phyloP scores from a whole-genome alignment of 495 filamentous ascomycete species.

The Trichocladium antarcticum region DNA sequence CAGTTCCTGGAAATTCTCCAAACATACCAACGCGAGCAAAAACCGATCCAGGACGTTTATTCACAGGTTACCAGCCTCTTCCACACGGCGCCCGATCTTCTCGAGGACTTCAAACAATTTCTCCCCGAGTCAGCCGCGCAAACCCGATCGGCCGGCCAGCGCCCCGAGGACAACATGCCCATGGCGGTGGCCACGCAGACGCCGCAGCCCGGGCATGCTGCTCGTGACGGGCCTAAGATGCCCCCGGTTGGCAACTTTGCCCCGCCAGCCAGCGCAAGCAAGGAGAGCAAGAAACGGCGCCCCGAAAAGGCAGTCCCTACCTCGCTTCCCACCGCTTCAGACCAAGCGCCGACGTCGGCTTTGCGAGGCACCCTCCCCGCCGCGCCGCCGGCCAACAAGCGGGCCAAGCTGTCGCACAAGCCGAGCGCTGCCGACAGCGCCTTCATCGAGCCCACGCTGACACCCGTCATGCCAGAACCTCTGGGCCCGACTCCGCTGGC shows the following conservation, averaged over 20 bases:
- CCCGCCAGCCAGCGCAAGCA: conserved; percentile 64
- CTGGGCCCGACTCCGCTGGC: conserved; percentile 61
- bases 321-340: conserved; percentile 17
- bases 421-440: conserved; percentile 47
- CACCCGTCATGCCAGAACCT: conserved; percentile 76
- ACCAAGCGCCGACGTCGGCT: conserved; percentile 27
- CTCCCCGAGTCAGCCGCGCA: conserved; percentile 92
- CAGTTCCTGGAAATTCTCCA: conserved; percentile 98
- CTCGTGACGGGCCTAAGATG: conserved; percentile 54
- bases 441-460: conserved; percentile 74
- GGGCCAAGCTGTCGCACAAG: conserved; percentile 53
- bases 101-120: conserved; percentile 99
- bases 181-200: conserved; percentile 45
- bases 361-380: conserved; percentile 26
- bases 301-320: conserved; percentile 31
- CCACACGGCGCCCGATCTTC: conserved; percentile 82
- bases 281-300: conserved; percentile 65
- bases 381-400: conserved; percentile 38
- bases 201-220: conserved; percentile 34
- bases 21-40: conserved; percentile 96
- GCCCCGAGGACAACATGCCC: conserved; percentile 47
- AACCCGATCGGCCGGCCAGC: conserved; percentile 53
- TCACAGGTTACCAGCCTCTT: conserved; percentile 94
- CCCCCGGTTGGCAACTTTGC: conserved; percentile 93
- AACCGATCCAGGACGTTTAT: conserved; percentile 97